Base-by-base conservation (phyloP, 495 filamentous ascomycete genomes). In the Talaromyces liani region DNA sequence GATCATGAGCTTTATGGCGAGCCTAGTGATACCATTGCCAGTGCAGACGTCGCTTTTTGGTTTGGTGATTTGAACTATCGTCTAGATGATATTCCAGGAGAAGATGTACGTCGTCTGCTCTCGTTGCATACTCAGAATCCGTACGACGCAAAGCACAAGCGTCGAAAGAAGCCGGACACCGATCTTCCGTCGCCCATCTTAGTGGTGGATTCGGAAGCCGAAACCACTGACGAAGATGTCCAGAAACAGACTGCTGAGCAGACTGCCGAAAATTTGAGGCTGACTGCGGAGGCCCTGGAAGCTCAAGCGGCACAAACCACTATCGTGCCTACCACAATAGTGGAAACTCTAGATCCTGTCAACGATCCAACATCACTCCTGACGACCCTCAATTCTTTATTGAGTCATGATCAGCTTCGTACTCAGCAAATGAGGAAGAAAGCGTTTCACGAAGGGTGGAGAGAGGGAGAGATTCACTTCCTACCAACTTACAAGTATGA, bases 11-110 rank as follows among this genome's bases (percentile, higher is more conserved):
- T 80, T n/a, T 69, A 73, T 20, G 78, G 81, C 49, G 77, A 77
- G 1, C 71, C 71, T 27, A 77, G 76, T 10, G 91, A 96, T 65
- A 77, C 75, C n/a, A 87, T 99, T 64, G 92, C 91, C 1, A 87
- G 92, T 55, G 92, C 93, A 65, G 94, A 98, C 71, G 93, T 96
- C 74, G 83, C 87, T 1, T 96, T 98, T 67, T 97, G 93, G 91
- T 92, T 96, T 71, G 95, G 95, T 22, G 95, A 99, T 73, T 80
- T 99, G 8, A 99, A 99, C 73, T 99, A 97, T 69, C 83, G 95
- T 36, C 79, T 99, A 1, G 92, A 96, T 53, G 88, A 87, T 55
- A 85, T 98, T 5, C 89, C 94, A 0, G 92, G 91, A 0, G 91
- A 91, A 56, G 95, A 97, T 73, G 93, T 99, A 34, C 84, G 95